Percentiles rank a stretch among this genome's conserved stretches.
phyloP scores from a whole-genome alignment of 495 filamentous ascomycete species.

The Neurospora sp. region DNA sequence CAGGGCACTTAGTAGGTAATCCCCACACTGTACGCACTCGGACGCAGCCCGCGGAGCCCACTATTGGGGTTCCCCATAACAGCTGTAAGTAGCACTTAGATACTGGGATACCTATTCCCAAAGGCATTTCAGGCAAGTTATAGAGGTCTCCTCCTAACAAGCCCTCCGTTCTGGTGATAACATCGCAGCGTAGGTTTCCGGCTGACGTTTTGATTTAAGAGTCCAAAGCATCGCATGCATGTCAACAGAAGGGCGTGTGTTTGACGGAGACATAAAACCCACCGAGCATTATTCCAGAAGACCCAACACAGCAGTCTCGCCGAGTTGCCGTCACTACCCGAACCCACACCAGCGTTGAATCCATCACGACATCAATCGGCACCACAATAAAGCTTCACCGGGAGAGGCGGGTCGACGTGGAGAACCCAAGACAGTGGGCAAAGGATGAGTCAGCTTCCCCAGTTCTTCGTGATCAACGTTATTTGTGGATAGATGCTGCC shows the following conservation, averaged over 20 bases:
- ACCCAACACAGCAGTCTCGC: not conserved
- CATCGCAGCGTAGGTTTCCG: not conserved
- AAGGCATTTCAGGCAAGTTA: accelerated
- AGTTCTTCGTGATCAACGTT: not conserved
- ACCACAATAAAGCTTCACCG: not conserved
- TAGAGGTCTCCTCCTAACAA: not conserved
- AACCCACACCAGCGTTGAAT: not conserved
- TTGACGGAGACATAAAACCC: not conserved
- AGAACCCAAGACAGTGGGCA: not conserved
- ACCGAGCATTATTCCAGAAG: not conserved
- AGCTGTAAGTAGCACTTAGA: not conserved
- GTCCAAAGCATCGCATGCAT: not conserved
- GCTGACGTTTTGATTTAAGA: not conserved
- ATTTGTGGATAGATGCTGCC: not conserved
- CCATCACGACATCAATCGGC: no score
- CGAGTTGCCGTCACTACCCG: not conserved
- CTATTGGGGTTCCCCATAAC: not conserved
- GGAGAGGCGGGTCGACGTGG: not conserved
- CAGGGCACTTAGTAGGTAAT: not conserved
- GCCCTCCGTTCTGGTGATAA: not conserved
- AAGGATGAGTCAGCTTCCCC: not conserved
- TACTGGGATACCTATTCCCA: not conserved
- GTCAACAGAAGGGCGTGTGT: not conserved
- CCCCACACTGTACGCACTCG: not conserved
- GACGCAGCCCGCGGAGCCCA: not conserved